Conservation (phyloP, 345 rosid genomes). For the Salix koriyanagi region DNA sequence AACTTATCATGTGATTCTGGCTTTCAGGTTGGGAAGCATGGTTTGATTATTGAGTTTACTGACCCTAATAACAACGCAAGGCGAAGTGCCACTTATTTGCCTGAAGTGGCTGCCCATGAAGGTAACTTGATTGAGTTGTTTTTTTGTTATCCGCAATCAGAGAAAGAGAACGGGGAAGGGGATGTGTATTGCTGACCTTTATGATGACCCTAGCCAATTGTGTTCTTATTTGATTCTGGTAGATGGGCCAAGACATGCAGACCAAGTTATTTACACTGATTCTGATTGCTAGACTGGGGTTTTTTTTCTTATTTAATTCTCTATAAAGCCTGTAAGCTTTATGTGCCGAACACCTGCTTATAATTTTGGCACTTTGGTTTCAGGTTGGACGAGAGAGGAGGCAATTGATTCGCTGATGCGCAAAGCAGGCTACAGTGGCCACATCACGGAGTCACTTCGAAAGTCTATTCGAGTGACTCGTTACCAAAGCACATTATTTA, state of each 20-base stretch:
- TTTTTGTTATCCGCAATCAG: neutral
- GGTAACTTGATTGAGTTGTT: constrained; percentile 34
- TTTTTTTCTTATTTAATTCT: neutral
- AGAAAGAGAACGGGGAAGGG: neutral
- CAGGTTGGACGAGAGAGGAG: constrained; percentile 84
- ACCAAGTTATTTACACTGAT: neutral
- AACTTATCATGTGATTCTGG: constrained; percentile 3
- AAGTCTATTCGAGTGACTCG: constrained; percentile 74
- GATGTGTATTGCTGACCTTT: neutral
- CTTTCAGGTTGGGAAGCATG: constrained; percentile 81
- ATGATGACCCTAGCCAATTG: neutral
- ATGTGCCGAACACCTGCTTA: neutral
- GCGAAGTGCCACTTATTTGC: constrained; percentile 91
- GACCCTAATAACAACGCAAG: constrained; percentile 61
- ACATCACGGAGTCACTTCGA: constrained; percentile 57
- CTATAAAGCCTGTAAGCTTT: neutral
- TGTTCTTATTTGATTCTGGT: neutral
- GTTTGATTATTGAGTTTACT: constrained; percentile 81
- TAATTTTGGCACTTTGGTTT: constrained; percentile 4
- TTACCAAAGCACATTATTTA: constrained; percentile 85
- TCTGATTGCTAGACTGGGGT: neutral
- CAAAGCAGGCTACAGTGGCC: constrained; percentile 73
- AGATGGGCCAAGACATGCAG: neutral
- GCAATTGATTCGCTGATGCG: constrained; percentile 89
- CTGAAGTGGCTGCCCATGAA: constrained; percentile 98